These are phyloP conservation scores for Phanerodontia chrysosporium DNA, from an alignment of 768 basidiomycete species.

Conservation along the genomic window DNA sequence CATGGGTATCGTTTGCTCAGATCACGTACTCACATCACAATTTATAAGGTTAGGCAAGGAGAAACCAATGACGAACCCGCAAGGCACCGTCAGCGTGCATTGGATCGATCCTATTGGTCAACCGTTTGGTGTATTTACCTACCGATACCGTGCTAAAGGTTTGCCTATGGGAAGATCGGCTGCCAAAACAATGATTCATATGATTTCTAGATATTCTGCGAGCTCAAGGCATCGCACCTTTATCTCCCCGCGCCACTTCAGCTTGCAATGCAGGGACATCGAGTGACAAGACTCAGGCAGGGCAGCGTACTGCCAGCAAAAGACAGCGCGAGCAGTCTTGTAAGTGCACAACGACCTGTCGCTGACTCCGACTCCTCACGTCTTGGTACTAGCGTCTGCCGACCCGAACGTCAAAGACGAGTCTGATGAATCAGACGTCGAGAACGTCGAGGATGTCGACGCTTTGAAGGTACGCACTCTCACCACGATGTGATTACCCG, in stretches of 20 bases:
- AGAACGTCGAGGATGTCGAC: neutral
- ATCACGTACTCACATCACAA: neutral
- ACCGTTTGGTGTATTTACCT: conserved; percentile 1
- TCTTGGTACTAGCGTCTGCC: no score
- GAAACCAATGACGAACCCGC: neutral
- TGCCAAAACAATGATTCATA: neutral
- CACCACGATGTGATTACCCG: no score
- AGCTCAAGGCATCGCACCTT: conserved; percentile 13
- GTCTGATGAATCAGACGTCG: neutral
- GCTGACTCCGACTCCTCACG: no score
- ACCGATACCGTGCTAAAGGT: conserved; percentile 13
- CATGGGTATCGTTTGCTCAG: neutral
- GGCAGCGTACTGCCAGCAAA: neutral
- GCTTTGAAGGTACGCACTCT: neutral
- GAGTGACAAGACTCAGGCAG: neutral
- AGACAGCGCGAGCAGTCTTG: neutral
- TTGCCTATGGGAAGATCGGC: neutral
- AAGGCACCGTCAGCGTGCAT: neutral
- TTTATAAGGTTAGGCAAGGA: neutral
- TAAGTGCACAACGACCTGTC: no score
- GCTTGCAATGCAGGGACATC: neutral
- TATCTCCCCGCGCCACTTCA: neutral
- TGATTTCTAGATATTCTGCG: conserved; percentile 8
- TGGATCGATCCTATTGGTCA: conserved; percentile 4
- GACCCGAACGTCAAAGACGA: conserved; percentile 6